Evolutionary conservation across 2,329 filamentous ascomycete genomes (phyloP).

Genomic region (Fusarium haematococcum): DNA sequence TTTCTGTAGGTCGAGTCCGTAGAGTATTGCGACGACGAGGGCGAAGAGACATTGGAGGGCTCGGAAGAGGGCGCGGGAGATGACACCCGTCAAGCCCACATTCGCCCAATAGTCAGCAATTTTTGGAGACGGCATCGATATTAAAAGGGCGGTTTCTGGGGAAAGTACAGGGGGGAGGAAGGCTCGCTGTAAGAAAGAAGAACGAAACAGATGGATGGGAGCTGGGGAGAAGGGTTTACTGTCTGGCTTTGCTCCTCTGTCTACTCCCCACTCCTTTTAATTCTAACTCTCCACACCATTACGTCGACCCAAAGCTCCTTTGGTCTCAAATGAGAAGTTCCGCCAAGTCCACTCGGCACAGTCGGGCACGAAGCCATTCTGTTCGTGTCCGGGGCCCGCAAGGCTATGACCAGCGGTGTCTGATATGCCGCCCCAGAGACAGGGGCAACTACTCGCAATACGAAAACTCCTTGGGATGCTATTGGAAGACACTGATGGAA

Average conservation of each 20-base stretch:
- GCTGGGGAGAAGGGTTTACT: neutral
- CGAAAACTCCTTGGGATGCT: neutral
- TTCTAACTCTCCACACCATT: neutral
- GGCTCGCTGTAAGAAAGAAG: neutral
- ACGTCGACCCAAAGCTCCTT: neutral
- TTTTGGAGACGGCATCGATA: neutral
- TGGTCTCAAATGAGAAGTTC: neutral
- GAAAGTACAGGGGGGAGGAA: neutral
- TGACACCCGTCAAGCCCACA: neutral
- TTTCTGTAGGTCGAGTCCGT: conserved; percentile 10
- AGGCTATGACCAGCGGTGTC: neutral
- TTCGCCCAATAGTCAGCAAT: neutral
- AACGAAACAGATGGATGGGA: neutral
- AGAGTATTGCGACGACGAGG: neutral
- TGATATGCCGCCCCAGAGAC: neutral
- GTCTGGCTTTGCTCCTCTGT: neutral
- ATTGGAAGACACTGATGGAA: neutral
- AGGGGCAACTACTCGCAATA: neutral
- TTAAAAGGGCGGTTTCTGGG: neutral
- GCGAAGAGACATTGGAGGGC: conserved; percentile 9
- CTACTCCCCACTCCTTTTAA: neutral
- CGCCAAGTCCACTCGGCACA: neutral
- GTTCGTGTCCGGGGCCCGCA: neutral
- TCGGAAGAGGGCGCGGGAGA: neutral
- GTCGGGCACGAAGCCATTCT: neutral